Conservation (phyloP, 352 stramenopile genomes). For the Phytopythium aichiense region DNA sequence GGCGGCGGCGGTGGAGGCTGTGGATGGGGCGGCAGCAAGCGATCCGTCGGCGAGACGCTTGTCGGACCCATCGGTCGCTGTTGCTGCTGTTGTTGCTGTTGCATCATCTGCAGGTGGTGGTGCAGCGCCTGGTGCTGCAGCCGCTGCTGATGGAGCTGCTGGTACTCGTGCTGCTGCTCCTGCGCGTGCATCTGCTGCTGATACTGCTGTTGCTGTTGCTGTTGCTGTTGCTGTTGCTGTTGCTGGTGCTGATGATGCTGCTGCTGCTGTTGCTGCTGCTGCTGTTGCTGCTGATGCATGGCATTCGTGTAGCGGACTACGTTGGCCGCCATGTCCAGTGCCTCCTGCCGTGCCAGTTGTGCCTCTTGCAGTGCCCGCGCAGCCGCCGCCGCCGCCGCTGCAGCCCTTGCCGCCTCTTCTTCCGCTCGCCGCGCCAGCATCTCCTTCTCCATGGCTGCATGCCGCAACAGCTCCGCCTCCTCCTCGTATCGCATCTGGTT, state of each 20-base stretch:
- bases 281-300: conserved; percentile 66
- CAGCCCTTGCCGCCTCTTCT: conserved; percentile 73
- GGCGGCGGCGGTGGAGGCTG: conserved; percentile 3
- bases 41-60: conserved; percentile 26
- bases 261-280: conserved; percentile 25
- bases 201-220: conserved; percentile 43
- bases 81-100: conserved; percentile 25
- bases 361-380: conserved; percentile 73
- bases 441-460: conserved; percentile 58
- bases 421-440: conserved; percentile 62
- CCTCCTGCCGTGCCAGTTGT: conserved; percentile 72
- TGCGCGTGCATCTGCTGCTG: conserved; percentile 48
- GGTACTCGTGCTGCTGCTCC: conserved; percentile 41
- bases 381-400: conserved; percentile 60
- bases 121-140: conserved; percentile 47
- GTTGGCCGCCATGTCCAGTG: conserved; percentile 78
- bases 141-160: conserved; percentile 47
- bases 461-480: conserved; percentile 63
- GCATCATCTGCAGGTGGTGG: conserved; percentile 27
- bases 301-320: conserved; percentile 65
- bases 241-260: conserved; percentile 32
- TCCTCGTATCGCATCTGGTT: conserved; percentile 72
- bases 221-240: conserved; percentile 33
- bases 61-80: conserved; percentile 26
- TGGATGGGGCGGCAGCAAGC: conserved; percentile 14